phyloP scores from a whole-genome alignment of 352 stramenopile species.

The Phytophthora sojae region DNA sequence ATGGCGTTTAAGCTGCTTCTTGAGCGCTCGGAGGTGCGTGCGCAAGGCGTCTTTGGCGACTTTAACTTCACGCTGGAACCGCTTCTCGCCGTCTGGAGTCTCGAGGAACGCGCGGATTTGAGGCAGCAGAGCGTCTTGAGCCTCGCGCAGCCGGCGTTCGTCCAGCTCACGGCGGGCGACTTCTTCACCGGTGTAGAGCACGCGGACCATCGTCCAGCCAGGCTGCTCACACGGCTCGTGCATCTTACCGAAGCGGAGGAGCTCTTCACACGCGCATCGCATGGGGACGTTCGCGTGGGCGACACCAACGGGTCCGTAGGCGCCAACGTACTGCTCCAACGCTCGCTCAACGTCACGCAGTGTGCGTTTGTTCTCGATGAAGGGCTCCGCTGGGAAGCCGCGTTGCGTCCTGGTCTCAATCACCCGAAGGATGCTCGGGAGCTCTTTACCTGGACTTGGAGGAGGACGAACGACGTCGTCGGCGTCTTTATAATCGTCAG shows the following conservation, averaged over 20 bases:
- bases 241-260: conserved; percentile 72
- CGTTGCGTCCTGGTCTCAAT: conserved; percentile 69
- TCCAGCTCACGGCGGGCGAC: conserved; percentile 53
- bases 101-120: conserved; percentile 69
- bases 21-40: conserved; percentile 42
- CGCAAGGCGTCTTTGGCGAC: conserved; percentile 55
- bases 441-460: conserved; percentile 21
- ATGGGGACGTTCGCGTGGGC: conserved; percentile 70
- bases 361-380: conserved; percentile 48
- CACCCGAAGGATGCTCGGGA: conserved; percentile 74
- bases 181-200: conserved; percentile 70
- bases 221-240: conserved; percentile 68
- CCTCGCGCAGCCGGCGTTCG: conserved; percentile 53
- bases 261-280: conserved; percentile 73
- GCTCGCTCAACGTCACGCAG: conserved; percentile 52
- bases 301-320: conserved; percentile 70
- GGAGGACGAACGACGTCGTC: conserved; percentile 28
- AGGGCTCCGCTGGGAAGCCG: conserved; percentile 70
- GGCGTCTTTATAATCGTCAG: conserved; percentile 44
- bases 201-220: conserved; percentile 71
- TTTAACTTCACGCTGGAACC: conserved; percentile 68
- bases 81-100: conserved; percentile 67
- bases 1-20: conserved; percentile 49
- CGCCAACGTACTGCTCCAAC: conserved; percentile 65
- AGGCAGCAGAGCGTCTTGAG: conserved; percentile 54